Evolutionary conservation across 2,329 filamentous ascomycete genomes (phyloP), one percentile per base, ranked within the genome.

Genomic region (Venturia pyrina): DNA sequence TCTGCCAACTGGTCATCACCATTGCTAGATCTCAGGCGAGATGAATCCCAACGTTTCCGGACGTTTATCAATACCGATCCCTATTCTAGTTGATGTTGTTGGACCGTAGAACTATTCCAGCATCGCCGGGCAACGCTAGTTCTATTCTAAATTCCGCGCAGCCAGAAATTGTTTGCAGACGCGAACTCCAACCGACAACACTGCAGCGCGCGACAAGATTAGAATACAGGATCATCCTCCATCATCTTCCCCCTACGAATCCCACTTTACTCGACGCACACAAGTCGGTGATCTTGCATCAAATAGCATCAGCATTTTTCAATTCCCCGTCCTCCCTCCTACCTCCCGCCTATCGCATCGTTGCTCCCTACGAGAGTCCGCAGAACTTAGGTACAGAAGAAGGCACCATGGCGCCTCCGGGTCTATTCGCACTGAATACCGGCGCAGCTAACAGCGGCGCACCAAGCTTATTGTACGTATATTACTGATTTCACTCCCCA

Each of bases 381-480:
- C 28, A 50, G 69, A 13, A 21, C 68, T 77, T 77, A n/a, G n/a
- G n/a, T n/a, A 74, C 70, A 79, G 71, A 40, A 48, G 53, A 78
- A 81, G 69, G 79, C 78, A 60, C 48, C 56, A 78, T 81, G 69
- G 79, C 78, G 57, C 48, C 48, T 24, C 46, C 46, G 75, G 79
- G 60, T 80, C 78, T 32, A 80, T 81, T 50, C 70, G 79, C 78
- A 66, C 75, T 85, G 70, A 85, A 85, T 70, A 85, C 83, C 24
- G 78, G 78, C 19, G 60, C 60, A 15, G 40, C 60, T n/a, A 46
- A 28, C n/a, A 46, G 60, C 44, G 37, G 34, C 21, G 32, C 53
- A 11, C 24, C 53, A 72, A 77, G 78, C 64, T 74, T 80, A 59
- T 81, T 81, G 80, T 81, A 74, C 74, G 79, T 75, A 37, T 37